A percentile compares a stretch with the other conserved stretches of the same genome.
phyloP scores from a whole-genome alignment of 371 early-diverging fungal species.

The Parasitella parasitica region DNA sequence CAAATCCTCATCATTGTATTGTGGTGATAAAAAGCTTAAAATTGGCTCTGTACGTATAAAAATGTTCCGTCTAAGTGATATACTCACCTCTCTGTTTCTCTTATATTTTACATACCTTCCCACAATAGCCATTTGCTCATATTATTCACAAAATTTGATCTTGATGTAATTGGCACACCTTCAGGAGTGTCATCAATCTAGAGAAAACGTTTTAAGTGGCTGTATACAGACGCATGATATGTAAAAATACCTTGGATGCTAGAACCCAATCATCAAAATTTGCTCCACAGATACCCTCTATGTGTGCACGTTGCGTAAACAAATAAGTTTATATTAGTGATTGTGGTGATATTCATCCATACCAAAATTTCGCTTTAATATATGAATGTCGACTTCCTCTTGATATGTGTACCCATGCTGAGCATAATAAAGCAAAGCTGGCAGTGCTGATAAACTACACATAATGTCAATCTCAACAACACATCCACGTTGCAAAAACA shows the following conservation, averaged over 20 bases:
- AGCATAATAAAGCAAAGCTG: conserved; percentile 75
- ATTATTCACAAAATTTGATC: conserved; percentile 69
- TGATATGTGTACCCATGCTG: conserved; percentile 71
- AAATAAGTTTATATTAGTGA: background rate
- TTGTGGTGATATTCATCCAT: background rate
- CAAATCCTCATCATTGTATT: conserved; percentile 67
- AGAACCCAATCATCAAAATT: conserved; percentile 71
- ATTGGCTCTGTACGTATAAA: conserved; percentile 60
- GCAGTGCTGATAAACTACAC: conserved; percentile 64
- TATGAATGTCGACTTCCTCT: conserved; percentile 57
- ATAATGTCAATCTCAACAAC: no score
- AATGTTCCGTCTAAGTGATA: background rate
- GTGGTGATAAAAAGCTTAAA: conserved; percentile 73
- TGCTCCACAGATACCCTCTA: conserved; percentile 78
- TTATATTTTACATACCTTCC: conserved; percentile 57
- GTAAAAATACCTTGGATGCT: conserved; percentile 57
- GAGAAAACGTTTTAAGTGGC: no score
- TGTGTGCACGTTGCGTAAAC: background rate
- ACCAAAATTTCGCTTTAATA: conserved; percentile 66
- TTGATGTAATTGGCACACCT: conserved; percentile 46
- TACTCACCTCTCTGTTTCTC: no score
- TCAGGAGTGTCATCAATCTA: conserved; percentile 57
- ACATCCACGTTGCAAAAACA: no score
- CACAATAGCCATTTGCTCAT: conserved; percentile 85
- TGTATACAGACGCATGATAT: conserved; percentile 6